These are phyloP conservation scores for Annulohypoxylon bovei DNA, from an alignment of 495 filamentous ascomycete species.

Conservation along the genomic window DNA sequence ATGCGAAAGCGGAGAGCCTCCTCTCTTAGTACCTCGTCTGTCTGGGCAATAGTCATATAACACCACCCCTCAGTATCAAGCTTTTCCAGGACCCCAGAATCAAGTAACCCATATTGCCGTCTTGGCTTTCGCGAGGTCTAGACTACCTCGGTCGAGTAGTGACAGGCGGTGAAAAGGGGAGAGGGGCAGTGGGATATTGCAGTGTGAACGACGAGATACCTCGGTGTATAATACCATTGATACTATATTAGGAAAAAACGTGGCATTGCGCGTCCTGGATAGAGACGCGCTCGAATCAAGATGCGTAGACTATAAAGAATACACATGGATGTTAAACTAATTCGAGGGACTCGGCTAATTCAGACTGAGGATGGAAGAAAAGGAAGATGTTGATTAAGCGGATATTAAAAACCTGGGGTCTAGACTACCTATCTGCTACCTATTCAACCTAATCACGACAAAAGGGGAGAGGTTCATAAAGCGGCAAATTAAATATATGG, in stretches of 20 bases:
- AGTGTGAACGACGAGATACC: constrained; percentile 10
- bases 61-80: constrained; percentile 14
- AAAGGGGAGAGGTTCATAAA: constrained; percentile 11
- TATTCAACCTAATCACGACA: background rate
- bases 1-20: constrained; percentile 4
- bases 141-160: constrained; percentile 25
- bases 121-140: constrained; percentile 27
- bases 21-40: constrained; percentile 3
- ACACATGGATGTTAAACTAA: constrained; percentile 17
- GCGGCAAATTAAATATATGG: constrained; percentile 14
- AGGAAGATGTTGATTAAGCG: constrained; percentile 37
- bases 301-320: background rate
- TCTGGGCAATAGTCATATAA: constrained; percentile 18
- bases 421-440: constrained; percentile 22
- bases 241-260: constrained; percentile 36
- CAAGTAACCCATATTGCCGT: constrained; percentile 31
- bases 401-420: constrained; percentile 41
- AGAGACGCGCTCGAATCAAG: constrained; percentile 25
- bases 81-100: constrained; percentile 18
- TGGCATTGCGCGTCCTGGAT: constrained; percentile 11
- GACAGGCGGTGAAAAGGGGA: constrained; percentile 5
- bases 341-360: constrained; percentile 34
- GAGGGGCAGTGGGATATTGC: constrained; percentile 12
- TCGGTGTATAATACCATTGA: constrained; percentile 24
- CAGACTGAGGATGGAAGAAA: constrained; percentile 28